Percentiles rank a stretch among this genome's conserved stretches.
Evolutionary conservation across 2,329 filamentous ascomycete genomes (phyloP).

Genomic region (Cladosporium sp.): DNA sequence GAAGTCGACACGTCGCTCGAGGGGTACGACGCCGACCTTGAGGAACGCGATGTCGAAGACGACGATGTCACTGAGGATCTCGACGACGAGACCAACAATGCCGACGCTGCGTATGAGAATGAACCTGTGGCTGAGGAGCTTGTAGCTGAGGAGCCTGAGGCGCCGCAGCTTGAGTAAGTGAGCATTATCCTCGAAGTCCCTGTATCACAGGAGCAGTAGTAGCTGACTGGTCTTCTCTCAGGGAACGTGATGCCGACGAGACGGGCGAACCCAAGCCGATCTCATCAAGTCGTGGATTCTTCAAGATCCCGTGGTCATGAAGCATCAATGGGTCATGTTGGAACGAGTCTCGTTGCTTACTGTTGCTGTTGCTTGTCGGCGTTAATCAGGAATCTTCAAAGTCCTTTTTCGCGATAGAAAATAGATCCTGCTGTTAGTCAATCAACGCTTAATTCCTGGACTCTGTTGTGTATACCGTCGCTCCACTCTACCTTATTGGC

Average conservation of each 20-base stretch:
- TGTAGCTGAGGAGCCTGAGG: neutral
- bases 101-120: slow-evolving; percentile 1
- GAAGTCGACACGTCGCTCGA: slow-evolving; percentile 11
- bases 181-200: neutral
- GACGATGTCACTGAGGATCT: slow-evolving; percentile 2
- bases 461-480: no score
- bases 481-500: no score
- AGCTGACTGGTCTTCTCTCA: neutral
- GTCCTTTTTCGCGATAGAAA: no score
- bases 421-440: no score
- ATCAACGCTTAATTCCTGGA: no score
- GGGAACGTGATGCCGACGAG: neutral
- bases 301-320: slow-evolving; percentile 1
- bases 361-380: neutral
- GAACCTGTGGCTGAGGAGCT: slow-evolving; percentile 1
- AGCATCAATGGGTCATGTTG: neutral
- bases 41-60: neutral
- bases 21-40: slow-evolving; percentile 1
- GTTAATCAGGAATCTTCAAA: no score
- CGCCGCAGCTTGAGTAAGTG: slow-evolving; percentile 6
- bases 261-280: neutral
- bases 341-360: neutral
- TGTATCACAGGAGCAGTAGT: neutral
- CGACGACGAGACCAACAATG: neutral
- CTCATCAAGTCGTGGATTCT: neutral